Evolutionary conservation across 208 protist species (phyloP), one percentile per base, ranked within the genome.

Genomic region (Leishmania tropica): DNA sequence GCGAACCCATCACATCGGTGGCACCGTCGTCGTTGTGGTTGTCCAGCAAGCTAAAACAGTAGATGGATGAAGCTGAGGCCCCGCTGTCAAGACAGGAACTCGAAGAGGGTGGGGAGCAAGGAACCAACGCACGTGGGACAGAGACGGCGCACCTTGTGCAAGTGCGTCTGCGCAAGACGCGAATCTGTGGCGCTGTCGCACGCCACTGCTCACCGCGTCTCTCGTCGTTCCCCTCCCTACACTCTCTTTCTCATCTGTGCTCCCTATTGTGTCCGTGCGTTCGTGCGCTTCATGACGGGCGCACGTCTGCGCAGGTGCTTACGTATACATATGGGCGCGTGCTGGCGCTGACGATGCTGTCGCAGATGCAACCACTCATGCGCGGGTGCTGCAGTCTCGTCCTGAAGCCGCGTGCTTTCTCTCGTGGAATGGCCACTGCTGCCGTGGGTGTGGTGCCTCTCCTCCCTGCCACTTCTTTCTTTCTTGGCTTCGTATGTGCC

Each of bases 1-100:
- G 47, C 0, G 82, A 88, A 24, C 77, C 85, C 19, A 89, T 92
- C 70, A 81, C 87, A 73, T 73, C 81, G 42, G 37, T 68, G 54
- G 79, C 81, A 3, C 75, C 65, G 40, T 88, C 45, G 28, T 2
- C 64, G 78, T 10, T 76, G 76, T 75, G 75, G 51, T n/a, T 67
- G 37, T 1, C 7, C 6, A 60, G 53, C 31, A 28, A n/a, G n/a
- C 17, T 6, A 5, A 13, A n/a, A 35, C 31, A 45, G 4, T 64
- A 48, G 35, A 19, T 11, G 15, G n/a, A n/a, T 62, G 51, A 35
- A 45, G 45, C 17, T 40, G 51, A 53, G n/a, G 24, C 68, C 8
- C 21, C 8, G 19, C 68, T 47, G 2, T 15, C 2, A 53, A 31
- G 68, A 35, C 8, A 17, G 35, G 37, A 73, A 31, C 24, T 8